Evolutionary conservation across 2,329 filamentous ascomycete genomes (phyloP).

Genomic region (Dothideomycetes sp.): DNA sequence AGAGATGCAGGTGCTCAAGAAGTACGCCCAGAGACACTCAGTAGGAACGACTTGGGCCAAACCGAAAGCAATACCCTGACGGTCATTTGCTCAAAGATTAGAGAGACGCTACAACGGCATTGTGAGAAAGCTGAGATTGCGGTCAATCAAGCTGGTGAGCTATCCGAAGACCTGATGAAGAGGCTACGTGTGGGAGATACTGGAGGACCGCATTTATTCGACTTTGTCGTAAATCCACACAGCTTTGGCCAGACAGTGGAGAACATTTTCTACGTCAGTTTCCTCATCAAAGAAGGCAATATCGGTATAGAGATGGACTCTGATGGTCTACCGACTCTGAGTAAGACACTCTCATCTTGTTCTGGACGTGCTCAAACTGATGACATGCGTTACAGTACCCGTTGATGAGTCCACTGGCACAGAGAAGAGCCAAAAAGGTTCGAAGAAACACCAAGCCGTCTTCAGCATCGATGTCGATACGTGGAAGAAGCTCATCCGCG

Average conservation of each 20-base stretch:
- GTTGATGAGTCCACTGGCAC: conserved; percentile 37
- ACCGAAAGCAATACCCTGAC: conserved; percentile 73
- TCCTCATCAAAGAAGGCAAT: conserved; percentile 78
- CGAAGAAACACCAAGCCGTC: conserved; percentile 63
- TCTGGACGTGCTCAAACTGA: conserved; percentile 2
- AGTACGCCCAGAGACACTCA: conserved; percentile 63
- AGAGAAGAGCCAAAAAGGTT: conserved; percentile 47
- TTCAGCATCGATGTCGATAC: conserved; percentile 76
- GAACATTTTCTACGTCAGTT: conserved; percentile 94
- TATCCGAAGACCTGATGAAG: conserved; percentile 42
- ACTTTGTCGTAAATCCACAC: conserved; percentile 78
- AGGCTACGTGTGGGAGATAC: conserved; percentile 54
- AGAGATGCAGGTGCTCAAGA: conserved; percentile 59
- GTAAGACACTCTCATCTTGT: conserved; percentile 43
- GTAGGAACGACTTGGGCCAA: conserved; percentile 60
- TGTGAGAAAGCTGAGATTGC: conserved; percentile 19
- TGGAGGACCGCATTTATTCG: conserved; percentile 67
- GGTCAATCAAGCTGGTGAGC: conserved; percentile 18
- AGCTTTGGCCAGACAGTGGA: conserved; percentile 94
- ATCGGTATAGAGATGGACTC: conserved; percentile 65
- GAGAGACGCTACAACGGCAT: conserved; percentile 43
- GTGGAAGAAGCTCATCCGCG: conserved; percentile 68
- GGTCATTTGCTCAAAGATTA: conserved; percentile 64
- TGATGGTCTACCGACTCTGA: conserved; percentile 63
- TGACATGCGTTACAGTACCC: conserved; percentile 29